phyloP scores from a whole-genome alignment of 1,284 basidiomycete species.

The Trametes versicolor region DNA sequence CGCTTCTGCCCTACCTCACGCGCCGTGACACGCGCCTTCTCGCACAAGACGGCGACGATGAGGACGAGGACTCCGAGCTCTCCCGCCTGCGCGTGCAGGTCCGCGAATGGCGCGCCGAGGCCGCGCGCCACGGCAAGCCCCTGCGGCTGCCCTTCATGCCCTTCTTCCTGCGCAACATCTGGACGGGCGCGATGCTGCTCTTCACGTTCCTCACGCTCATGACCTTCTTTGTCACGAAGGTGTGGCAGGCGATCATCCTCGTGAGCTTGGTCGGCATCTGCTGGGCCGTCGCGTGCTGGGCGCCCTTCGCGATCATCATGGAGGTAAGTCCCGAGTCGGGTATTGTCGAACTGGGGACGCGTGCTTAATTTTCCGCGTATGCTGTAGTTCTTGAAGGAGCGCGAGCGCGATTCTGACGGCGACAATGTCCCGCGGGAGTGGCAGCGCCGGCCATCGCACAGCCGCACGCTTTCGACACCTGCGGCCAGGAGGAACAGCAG shows the following conservation, averaged over 20 bases:
- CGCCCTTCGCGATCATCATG: constrained; percentile 92
- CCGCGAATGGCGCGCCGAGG: constrained; percentile 85
- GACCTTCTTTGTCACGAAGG: constrained; percentile 86
- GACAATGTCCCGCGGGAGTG: constrained; percentile 28
- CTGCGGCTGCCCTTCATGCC: constrained; percentile 86
- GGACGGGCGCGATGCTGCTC: constrained; percentile 86
- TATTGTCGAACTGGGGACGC: background rate
- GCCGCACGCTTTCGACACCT: constrained; percentile 57
- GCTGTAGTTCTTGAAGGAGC: constrained; percentile 84
- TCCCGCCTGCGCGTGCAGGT: constrained; percentile 75
- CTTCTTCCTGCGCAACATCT: constrained; percentile 90
- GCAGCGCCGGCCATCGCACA: constrained; percentile 51
- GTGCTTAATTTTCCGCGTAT: background rate
- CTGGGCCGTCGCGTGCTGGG: constrained; percentile 97
- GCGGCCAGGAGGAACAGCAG: constrained; percentile 36
- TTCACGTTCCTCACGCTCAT: constrained; percentile 83
- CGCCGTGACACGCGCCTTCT: constrained; percentile 82
- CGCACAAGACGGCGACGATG: constrained; percentile 73
- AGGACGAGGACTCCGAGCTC: constrained; percentile 78
- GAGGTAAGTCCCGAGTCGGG: constrained; percentile 60
- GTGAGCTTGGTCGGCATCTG: constrained; percentile 90
- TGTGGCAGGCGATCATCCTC: constrained; percentile 81
- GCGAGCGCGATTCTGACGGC: constrained; percentile 50
- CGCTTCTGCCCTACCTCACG: constrained; percentile 84
- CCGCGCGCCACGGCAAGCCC: constrained; percentile 74